Base-by-base conservation (phyloP, 805 yeast species). In the Kodamaea jinghongensis region DNA sequence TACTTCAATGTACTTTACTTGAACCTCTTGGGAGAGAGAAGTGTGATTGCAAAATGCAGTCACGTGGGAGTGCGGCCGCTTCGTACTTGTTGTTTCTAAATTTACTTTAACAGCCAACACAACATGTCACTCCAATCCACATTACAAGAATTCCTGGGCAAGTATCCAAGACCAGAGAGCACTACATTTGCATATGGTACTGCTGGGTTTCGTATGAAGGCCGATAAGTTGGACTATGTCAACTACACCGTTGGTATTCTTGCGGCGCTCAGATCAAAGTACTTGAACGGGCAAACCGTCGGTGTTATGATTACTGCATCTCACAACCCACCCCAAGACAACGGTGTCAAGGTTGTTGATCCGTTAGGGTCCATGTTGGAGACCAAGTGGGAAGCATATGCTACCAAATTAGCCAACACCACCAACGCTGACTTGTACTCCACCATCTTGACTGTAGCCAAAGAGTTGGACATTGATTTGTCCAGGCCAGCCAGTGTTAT, bases 291-390 rank as follows among this genome's bases (percentile, higher is more conserved):
- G 1, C 70, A 83, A 51, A 76, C 84, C 6, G 76, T 90, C 22
- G 99, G 99, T n/a, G 83, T 90, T 9, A 91, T 93, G 97, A 82
- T 93, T 54, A 93, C 97, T 1, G 97, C 96, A 0, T 85, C 95
- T 0, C 97, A 89, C 61, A 89, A 89, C 54, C 96, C 96, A 0
- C 96, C 97, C 0, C 70, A 70, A 30, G 51, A 47, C 13, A 56
- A 56, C 25, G 62, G 62, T 1, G 62, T 57, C 28, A 91, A 91
- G 63, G 72, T 93, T n/a, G 87, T 91, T 16, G 98, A 91, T 50
- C 97, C 98, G 1, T 65, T 74, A 57, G 97, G 98, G 17, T 88
- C 85, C 46, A 90, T 90, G 97, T 73, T 90, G 50, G 83, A 78
- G 41, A 78, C 79, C 39, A 52, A 71, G 5, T 93, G 99, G 99